Evolutionary conservation across 805 yeast genomes (phyloP), one percentile per base, ranked within the genome.

Genomic region (Peterozyma xylosa): DNA sequence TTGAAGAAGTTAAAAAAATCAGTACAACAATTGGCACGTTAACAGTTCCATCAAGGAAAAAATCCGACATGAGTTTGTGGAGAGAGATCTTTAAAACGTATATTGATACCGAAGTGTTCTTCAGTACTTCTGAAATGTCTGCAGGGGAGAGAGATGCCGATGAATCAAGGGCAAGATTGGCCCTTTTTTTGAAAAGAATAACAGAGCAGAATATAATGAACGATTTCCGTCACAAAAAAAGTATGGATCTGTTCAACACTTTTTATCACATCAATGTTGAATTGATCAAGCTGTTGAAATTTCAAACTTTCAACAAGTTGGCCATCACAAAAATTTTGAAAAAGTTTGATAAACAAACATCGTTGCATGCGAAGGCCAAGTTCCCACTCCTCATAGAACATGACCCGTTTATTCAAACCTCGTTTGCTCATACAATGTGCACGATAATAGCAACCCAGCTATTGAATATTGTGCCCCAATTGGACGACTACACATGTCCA

Each of bases 401-500:
- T 36, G 70, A 68, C 45, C 74, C 72, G 45, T 62, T 70, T 45
- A 63, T 65, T 9, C 73, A 76, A n/a, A 56, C 60, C 10, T 73
- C 80, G 7, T 58, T 81, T 38, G 74, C 82, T 0, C 73, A 70
- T 49, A 67, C 72, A 16, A 68, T 80, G 18, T 79, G 83, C 53
- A 68, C 62, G 33, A 68, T 80, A 29, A 77, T 84, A 32, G 73
- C 81, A 30, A 66, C 66, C 18, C 67, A 76, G 21, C 59, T 84
- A 14, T 58, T 84, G 33, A 68, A 72, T 29, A 59, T 84, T 1
- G 64, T 82, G 1, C 93, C 93, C 1, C 90, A 82, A 56, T 61
- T 85, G 4, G 90, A 84, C 40, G 91, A 85, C 56, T 84, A 82
- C 53, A 64, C 77, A 1, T 84, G 93, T 55, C 87, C 90, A 1